Evolutionary conservation across 306 rosid genomes (phyloP), one percentile per base, ranked within the genome.

Genomic region (Fagus crenata): DNA sequence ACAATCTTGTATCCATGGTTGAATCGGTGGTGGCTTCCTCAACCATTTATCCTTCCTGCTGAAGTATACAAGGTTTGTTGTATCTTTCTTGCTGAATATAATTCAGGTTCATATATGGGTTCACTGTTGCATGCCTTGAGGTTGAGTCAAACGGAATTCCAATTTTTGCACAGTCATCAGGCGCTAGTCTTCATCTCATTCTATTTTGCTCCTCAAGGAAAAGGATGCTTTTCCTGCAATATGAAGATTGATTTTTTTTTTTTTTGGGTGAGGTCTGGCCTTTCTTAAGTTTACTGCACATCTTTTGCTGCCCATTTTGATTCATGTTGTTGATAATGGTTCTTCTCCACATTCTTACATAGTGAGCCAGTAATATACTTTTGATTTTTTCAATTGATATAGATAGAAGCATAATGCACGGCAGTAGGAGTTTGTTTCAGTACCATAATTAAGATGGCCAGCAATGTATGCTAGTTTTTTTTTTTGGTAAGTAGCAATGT

Each of bases 21-120:
- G 81, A 77, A 88, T 79, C 76, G 67, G 43, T 36, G 91, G 91
- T 95, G 99, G 99, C 91, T 95, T 81, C 99, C 96, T 51, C 99
- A 95, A 82, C 97, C 99, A 46, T 83, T 89, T 77, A 87, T 95
- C 81, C 97, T 95, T 85, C 97, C 97, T 61, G 76, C 96, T 56
- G 97, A 95, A 90, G 96, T 89, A 37, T 89, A 89, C 92, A 95
- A 95, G 96, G 97, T 94, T 61, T 8, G 75, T 76, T 36, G 69
- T 67, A 39, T 75, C 46, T 68, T 60, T 60, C 81, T 61, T 64
- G 65, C 60, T 54, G 67, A 68, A 67, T 55, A 68, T 2, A 78
- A 46, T 75, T 49, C 42, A 49, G 13, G 71, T 69, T 79, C 53
- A 4, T 69, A 61, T 36, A 35, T 73, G 59, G 69, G 42, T 72